These are phyloP conservation scores for Chrysanthemum lavandulifolium DNA, from an alignment of 129 eudicot genomes.

Conservation along the genomic window DNA sequence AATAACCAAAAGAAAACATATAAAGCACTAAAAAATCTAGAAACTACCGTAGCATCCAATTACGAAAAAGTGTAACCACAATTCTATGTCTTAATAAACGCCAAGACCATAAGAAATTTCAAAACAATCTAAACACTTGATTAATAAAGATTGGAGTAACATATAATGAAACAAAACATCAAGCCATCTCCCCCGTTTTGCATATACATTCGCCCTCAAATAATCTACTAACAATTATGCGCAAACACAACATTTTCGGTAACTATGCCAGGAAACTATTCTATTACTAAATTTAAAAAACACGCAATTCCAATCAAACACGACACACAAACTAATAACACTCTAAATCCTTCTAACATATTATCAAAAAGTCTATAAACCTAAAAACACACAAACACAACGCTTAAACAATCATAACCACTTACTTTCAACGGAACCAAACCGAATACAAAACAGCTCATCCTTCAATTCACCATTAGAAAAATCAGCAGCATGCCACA, in stretches of 20 bases:
- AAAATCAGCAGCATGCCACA: slow-evolving; percentile 20
- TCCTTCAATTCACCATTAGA: slow-evolving; percentile 16
- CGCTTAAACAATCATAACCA: no score
- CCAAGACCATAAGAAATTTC: background rate
- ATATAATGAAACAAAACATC: background rate
- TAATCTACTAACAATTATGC: background rate
- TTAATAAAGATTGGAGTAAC: background rate
- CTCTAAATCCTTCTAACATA: no score
- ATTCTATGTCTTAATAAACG: background rate
- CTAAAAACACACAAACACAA: no score
- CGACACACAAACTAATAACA: no score
- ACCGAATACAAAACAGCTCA: slow-evolving; percentile 9
- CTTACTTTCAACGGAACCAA: slow-evolving; percentile 9
- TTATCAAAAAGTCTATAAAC: no score
- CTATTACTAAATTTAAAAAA: no score
- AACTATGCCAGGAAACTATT: background rate
- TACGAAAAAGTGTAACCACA: background rate
- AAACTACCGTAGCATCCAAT: background rate
- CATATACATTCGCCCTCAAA: background rate
- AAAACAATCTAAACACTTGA: background rate
- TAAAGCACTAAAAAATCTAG: background rate
- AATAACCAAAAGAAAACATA: background rate
- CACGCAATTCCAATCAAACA: no score
- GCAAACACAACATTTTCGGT: background rate
- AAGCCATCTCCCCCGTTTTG: background rate